Evolutionary conservation across 768 basidiomycete genomes (phyloP), one percentile per base, ranked within the genome.

Genomic region (Kwoniella dejecticola): DNA sequence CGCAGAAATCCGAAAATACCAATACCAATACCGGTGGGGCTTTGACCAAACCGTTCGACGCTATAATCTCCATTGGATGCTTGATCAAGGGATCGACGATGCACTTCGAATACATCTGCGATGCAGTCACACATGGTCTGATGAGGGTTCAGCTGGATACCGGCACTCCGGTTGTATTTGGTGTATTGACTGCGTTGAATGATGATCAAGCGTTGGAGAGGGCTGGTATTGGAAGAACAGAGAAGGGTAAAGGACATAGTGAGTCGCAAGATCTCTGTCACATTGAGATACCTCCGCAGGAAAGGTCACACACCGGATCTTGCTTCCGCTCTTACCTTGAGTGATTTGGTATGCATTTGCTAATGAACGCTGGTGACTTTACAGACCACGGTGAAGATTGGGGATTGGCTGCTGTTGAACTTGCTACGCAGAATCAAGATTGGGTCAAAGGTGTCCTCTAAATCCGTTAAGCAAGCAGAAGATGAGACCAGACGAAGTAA

Each of bases 91-190:
- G 96, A 53, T 83, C 86, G 0, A 98, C 96, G 17, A 96, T 96
- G 92, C 96, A 99, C 82, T 99, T 98, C 79, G 96, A 99, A 79
- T 99, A 99, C 83, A 99, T 98, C 79, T 90, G 85, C 79, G 92
- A 97, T 72, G 86, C 87, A 63, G 94, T 97, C 61, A 87, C 91
- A 41, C 89, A 97, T 70, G 93, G 88, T 44, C 82, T 99, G 66
- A 99, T 98, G 96, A 85, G 85, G 71, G 86, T 97, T 21, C 92
- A 95, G 80, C 82, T 97, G 70, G 95, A 98, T 79, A 87, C 89
- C 1, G 92, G 92, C 15, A 86, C 90, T 23, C 96, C 96, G 0
- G 90, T 98, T 72, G 88, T 99, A 68, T 98, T 98, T 79, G 96
- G 96, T 41, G 92, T 99, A 26, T 81, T 99, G 75, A 99, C 94